Conservation (phyloP, 139 green algal species). For the Choricystis sp. region DNA sequence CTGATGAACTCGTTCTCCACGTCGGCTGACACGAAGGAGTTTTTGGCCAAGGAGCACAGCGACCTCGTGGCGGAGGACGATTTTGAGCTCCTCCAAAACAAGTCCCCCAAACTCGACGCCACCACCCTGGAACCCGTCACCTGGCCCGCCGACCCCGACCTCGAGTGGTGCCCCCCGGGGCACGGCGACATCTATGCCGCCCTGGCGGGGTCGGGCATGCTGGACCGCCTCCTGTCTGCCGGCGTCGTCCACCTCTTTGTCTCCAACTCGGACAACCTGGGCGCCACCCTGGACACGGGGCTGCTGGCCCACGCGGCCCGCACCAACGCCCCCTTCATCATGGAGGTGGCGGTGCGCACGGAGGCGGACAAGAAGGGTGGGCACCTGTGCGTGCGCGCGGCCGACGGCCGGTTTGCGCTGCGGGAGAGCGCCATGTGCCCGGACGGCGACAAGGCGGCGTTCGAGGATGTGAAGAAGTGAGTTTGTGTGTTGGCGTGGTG, state of each 20-base stretch:
- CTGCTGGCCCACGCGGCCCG: slow-evolving; percentile 71
- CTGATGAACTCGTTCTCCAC: slow-evolving; percentile 88
- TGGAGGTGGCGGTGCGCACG: slow-evolving; percentile 82
- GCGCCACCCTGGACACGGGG: slow-evolving; percentile 67
- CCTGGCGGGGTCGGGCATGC: slow-evolving; percentile 72
- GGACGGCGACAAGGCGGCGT: slow-evolving; percentile 60
- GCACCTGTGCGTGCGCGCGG: slow-evolving; percentile 54
- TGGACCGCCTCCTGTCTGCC: slow-evolving; percentile 48
- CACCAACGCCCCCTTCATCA: slow-evolving; percentile 55
- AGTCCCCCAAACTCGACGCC: slow-evolving; percentile 65
- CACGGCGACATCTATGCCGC: slow-evolving; percentile 89
- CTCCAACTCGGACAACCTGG: slow-evolving; percentile 82
- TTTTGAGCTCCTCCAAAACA: slow-evolving; percentile 85
- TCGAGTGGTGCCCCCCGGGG: slow-evolving; percentile 78
- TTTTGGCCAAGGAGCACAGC: slow-evolving; percentile 36
- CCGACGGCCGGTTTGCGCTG: slow-evolving; percentile 55
- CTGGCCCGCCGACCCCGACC: slow-evolving; percentile 38
- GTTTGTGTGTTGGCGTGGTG: neutral
- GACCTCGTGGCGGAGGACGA: slow-evolving; percentile 52
- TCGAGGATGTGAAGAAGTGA: slow-evolving; percentile 69
- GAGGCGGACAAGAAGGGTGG: slow-evolving; percentile 84
- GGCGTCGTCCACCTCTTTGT: slow-evolving; percentile 55
- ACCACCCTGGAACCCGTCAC: slow-evolving; percentile 41
- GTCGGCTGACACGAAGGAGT: slow-evolving; percentile 54
- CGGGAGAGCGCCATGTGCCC: slow-evolving; percentile 74